Percentiles rank a stretch among this genome's conserved stretches.
These are phyloP conservation scores for Neurospora sp. DNA, from an alignment of 495 filamentous ascomycete species.

Conservation along the genomic window DNA sequence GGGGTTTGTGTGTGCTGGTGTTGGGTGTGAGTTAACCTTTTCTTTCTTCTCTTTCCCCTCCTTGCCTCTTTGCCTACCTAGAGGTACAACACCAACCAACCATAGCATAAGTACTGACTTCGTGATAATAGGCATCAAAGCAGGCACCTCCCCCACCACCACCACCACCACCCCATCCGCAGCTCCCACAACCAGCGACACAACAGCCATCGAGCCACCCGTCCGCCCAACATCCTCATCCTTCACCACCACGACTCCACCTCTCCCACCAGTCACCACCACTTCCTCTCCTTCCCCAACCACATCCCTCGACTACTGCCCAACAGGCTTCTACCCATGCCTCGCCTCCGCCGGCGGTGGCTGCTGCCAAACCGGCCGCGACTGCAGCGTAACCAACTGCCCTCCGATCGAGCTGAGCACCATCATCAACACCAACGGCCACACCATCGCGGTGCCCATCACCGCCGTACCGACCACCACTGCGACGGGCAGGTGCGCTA, in stretches of 20 bases:
- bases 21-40: conserved; percentile 58
- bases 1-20: conserved; percentile 64
- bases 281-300: conserved; percentile 3
- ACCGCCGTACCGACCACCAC: conserved; percentile 23
- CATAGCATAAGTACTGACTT: conserved; percentile 25
- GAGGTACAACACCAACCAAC: conserved; percentile 6
- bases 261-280: background rate
- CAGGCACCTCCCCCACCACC: conserved; percentile 15
- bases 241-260: conserved; percentile 9
- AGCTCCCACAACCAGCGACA: conserved; percentile 19
- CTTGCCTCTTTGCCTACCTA: conserved; percentile 8
- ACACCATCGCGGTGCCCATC: conserved; percentile 57
- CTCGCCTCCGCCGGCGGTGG: conserved; percentile 41
- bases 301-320: conserved; percentile 30
- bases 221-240: conserved; percentile 29
- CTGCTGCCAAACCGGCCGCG: conserved; percentile 64
- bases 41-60: conserved; percentile 4
- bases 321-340: conserved; percentile 48
- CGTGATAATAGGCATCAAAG: conserved; percentile 23
- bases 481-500: conserved; percentile 47
- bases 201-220: conserved; percentile 19
- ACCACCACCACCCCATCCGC: background rate
- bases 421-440: conserved; percentile 47
- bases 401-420: conserved; percentile 48
- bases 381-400: conserved; percentile 54